Evolutionary conservation across 2,329 filamentous ascomycete species (phyloP), one percentile per base, ranked within the genome.

Genomic region (Neofusicoccum ribis): DNA sequence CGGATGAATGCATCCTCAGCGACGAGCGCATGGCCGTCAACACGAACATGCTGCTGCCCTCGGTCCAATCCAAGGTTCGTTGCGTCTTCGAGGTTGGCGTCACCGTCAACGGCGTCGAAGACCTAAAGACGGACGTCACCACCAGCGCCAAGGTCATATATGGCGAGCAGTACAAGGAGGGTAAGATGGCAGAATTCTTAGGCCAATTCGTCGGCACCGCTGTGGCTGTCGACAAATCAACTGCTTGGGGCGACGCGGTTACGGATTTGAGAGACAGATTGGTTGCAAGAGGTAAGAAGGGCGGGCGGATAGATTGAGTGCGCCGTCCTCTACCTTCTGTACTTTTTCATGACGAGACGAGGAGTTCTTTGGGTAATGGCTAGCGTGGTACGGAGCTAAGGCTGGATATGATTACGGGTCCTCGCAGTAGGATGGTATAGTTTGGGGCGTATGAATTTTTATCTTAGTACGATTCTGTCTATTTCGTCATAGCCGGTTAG

Each of bases 91-190:
- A 83, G 15, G 75, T 94, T 27, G 79, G 71, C 9, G 79, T 81
- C n/a, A 81, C 91, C 15, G 81, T 91, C 41, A 75, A 77, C 14
- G 78, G 90, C 27, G 56, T 12, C 27, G 81, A 39, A 5, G 81
- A 58, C 5, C n/a, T 65, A 15, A 51, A 64, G 4, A 67, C 73
- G 5, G 67, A 66, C 46, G 69, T 73, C 0, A 80, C 79, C 23
- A 47, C 47, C 8, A 39, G 1, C 17, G 90, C 88, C 0, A 82
- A 81, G 61, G 86, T 93, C 1, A 81, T 92, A 2, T 95, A 95
- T 73, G 91, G 91, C 0, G 91, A 94, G 77, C 83, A 85, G 66
- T 93, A 93, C 75, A 91, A 92, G 68, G 86, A 88, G 68, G 85
- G 82, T 58, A 93, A 91, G 77, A 89, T 95, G 81, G 81, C 80